Conservation (phyloP, 495 filamentous ascomycete species). For the Copromyces sp. region DNA sequence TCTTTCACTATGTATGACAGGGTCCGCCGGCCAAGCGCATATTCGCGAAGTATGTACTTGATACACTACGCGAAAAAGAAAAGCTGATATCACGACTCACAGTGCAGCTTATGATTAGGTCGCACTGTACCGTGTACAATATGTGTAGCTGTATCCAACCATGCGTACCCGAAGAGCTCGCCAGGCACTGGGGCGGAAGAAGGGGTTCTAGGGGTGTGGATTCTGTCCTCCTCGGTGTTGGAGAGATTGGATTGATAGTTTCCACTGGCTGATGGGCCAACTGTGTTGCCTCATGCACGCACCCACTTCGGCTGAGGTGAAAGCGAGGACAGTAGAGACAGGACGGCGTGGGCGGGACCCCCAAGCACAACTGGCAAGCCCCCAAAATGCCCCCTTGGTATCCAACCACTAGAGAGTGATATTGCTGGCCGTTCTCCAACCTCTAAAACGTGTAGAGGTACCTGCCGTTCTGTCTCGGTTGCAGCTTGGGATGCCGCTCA, state of each 20-base stretch:
- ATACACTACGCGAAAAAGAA: neutral
- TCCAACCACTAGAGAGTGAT: neutral
- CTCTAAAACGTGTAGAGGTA: neutral
- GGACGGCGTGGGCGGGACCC: neutral
- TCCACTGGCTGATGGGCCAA: neutral
- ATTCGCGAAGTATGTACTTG: neutral
- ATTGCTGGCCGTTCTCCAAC: neutral
- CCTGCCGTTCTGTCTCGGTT: neutral
- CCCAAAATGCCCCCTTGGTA: neutral
- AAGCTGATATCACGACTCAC: neutral
- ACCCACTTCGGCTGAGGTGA: neutral
- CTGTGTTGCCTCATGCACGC: neutral
- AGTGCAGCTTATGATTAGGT: neutral
- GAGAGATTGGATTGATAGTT: neutral
- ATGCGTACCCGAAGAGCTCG: neutral
- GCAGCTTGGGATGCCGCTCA: neutral
- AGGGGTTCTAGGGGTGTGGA: neutral
- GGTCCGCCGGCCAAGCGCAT: neutral
- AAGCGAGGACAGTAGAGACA: neutral
- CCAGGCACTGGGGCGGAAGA: neutral
- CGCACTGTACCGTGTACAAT: neutral
- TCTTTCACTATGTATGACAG: neutral
- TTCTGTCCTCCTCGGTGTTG: neutral
- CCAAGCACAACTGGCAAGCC: neutral
- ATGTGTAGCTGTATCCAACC: neutral